These are phyloP conservation scores for Cubamyces sp. DNA, from an alignment of 768 basidiomycete species.

Conservation along the genomic window DNA sequence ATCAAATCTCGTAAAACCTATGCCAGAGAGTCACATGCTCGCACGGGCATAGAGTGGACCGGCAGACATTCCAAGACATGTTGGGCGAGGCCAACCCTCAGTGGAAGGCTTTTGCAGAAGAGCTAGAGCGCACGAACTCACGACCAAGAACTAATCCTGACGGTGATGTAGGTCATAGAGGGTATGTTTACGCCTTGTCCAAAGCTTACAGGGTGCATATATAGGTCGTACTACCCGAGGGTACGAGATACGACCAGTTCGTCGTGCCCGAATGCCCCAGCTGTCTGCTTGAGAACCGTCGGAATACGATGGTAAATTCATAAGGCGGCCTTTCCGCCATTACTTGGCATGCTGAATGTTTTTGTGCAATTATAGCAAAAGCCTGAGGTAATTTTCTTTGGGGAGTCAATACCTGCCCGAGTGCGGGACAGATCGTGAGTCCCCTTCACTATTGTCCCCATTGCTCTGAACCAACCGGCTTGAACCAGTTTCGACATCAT, in stretches of 20 bases:
- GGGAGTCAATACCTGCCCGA: constrained; percentile 75
- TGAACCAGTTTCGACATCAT: constrained; percentile 56
- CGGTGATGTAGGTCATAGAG: constrained; percentile 69
- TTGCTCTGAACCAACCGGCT: not conserved
- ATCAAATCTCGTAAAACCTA: not conserved
- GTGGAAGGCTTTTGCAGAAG: constrained; percentile 74
- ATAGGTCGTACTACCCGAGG: constrained; percentile 76
- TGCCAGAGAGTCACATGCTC: constrained; percentile 75
- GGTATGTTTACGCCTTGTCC: not conserved
- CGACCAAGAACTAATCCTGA: constrained; percentile 87
- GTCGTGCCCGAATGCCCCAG: constrained; percentile 75
- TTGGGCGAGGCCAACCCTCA: constrained; percentile 75
- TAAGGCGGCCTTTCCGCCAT: not conserved
- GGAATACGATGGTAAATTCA: constrained; percentile 59
- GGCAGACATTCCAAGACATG: constrained; percentile 73
- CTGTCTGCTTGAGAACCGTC: constrained; percentile 62
- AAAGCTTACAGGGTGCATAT: not conserved
- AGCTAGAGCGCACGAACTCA: constrained; percentile 58
- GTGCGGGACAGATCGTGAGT: constrained; percentile 77
- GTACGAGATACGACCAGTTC: constrained; percentile 77
- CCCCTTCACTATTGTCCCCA: not conserved
- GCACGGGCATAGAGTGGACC: constrained; percentile 67
- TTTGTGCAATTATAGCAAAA: constrained; percentile 56
- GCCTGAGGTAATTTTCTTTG: constrained; percentile 86
- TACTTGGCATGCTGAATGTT: too few species aligned